Conservation (phyloP, 2,329 filamentous ascomycete genomes). For the Paraphoma chrysanthemicola region DNA sequence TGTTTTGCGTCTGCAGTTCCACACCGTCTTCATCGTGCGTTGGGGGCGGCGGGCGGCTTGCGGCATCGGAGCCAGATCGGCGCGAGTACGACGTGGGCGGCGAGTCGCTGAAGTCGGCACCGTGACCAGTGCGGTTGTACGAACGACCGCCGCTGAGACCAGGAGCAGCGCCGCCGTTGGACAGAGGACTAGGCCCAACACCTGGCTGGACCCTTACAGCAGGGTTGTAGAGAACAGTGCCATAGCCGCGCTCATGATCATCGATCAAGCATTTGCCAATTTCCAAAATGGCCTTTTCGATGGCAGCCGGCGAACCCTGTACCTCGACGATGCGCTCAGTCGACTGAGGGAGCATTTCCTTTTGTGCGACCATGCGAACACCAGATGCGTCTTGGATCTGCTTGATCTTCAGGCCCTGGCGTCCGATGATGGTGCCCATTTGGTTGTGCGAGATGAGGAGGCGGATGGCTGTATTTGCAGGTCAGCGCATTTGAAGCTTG, state of each 20-base stretch:
- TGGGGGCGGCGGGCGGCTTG: conserved; percentile 75
- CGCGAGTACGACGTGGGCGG: conserved; percentile 68
- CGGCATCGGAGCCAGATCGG: conserved; percentile 83
- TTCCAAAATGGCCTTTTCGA: conserved; percentile 96
- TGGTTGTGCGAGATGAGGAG: conserved; percentile 99
- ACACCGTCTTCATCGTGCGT: conserved; percentile 96
- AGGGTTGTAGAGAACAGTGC: conserved; percentile 97
- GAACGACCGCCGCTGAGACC: conserved; percentile 65
- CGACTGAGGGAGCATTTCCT: conserved; percentile 99
- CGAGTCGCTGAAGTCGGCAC: conserved; percentile 93
- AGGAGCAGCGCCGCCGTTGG: conserved; percentile 60
- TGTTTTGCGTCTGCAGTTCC: conserved; percentile 98
- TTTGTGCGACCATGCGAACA: conserved; percentile 98
- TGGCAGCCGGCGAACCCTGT: conserved; percentile 91
- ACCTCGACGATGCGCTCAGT: conserved; percentile 98
- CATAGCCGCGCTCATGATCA: conserved; percentile 96
- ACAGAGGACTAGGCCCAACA: conserved; percentile 58
- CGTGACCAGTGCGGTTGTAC: conserved; percentile 93
- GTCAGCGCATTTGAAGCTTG: conserved; percentile 13
- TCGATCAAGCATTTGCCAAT: conserved; percentile 98
- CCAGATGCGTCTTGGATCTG: conserved; percentile 97
- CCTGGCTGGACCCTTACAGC: conserved; percentile 82
- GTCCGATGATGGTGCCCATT: conserved; percentile 99
- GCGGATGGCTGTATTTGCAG: conserved; percentile 75
- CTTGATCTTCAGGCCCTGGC: conserved; percentile 98